phyloP scores from a whole-genome alignment of 2,329 filamentous ascomycete genomes.

The Stagonosporopsis vannaccii region DNA sequence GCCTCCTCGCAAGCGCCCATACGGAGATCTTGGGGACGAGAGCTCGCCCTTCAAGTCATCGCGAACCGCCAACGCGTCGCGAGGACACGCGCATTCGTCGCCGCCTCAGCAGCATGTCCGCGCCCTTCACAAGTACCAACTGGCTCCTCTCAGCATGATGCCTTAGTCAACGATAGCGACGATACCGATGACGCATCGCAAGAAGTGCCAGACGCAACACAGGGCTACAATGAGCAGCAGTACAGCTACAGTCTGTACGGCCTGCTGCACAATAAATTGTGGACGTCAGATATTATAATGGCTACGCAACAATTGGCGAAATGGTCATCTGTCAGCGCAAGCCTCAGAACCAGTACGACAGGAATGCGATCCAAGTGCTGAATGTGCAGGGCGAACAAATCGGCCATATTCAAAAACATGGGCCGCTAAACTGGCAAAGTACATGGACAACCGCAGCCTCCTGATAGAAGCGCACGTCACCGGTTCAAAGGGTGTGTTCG shows the following conservation, averaged over 20 bases:
- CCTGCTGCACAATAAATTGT: slow-evolving; percentile 63
- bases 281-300: slow-evolving; percentile 56
- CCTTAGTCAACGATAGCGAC: slow-evolving; percentile 37
- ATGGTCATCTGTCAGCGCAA: slow-evolving; percentile 61
- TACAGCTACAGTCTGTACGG: slow-evolving; percentile 43
- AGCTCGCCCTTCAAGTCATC: slow-evolving; percentile 24
- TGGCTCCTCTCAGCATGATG: slow-evolving; percentile 38
- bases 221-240: slow-evolving; percentile 34
- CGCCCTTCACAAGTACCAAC: slow-evolving; percentile 15
- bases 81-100: slow-evolving; percentile 14
- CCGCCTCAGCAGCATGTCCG: slow-evolving; percentile 13
- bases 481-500: slow-evolving; percentile 70
- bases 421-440: slow-evolving; percentile 75
- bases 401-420: slow-evolving; percentile 74
- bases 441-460: slow-evolving; percentile 64
- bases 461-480: slow-evolving; percentile 73
- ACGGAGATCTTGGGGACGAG: slow-evolving; percentile 9
- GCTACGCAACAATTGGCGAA: slow-evolving; percentile 46
- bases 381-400: slow-evolving; percentile 80
- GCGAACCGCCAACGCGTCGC: slow-evolving; percentile 32
- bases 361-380: slow-evolving; percentile 78
- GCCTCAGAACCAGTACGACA: slow-evolving; percentile 63
- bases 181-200: slow-evolving; percentile 41
- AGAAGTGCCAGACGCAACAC: slow-evolving; percentile 37
- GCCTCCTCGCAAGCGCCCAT: slow-evolving; percentile 21